A percentile compares a stretch with the other conserved stretches of the same genome.
These are phyloP conservation scores for Lagenaria siceraria DNA, from an alignment of 306 rosid genomes.

Conservation along the genomic window DNA sequence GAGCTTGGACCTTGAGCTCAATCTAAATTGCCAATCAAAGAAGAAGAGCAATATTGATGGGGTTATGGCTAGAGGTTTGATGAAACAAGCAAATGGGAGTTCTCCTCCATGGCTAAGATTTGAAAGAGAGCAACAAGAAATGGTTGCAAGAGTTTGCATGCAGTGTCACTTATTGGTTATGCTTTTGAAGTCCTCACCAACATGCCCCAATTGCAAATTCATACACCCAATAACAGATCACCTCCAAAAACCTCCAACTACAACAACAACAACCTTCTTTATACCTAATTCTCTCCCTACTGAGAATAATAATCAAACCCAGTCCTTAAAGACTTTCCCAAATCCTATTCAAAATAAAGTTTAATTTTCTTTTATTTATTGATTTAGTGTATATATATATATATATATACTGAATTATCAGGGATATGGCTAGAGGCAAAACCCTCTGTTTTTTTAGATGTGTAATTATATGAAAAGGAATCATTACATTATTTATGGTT, in stretches of 20 bases:
- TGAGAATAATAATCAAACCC: not conserved
- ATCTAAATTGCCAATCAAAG: slow-evolving; percentile 39
- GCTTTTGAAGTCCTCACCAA: slow-evolving; percentile 75
- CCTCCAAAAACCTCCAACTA: slow-evolving; percentile 30
- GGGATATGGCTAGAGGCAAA: not conserved
- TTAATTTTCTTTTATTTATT: not conserved
- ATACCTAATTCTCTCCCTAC: slow-evolving; percentile 3
- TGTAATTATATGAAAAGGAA: not conserved
- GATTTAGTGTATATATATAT: not conserved
- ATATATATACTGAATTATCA: not conserved
- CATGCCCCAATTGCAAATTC: slow-evolving; percentile 95
- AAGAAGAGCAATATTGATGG: not conserved
- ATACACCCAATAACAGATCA: slow-evolving; percentile 42
- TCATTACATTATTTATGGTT: not conserved
- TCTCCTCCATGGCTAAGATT: slow-evolving; percentile 27
- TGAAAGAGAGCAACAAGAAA: slow-evolving; percentile 37
- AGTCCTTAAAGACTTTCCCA: not conserved
- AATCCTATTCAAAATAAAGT: slow-evolving; percentile 5
- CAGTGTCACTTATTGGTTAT: slow-evolving; percentile 78
- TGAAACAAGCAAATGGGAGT: slow-evolving; percentile 11
- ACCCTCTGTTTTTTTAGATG: not conserved
- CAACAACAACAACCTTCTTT: slow-evolving; percentile 23
- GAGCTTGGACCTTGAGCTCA: slow-evolving; percentile 80
- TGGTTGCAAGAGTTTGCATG: slow-evolving; percentile 88
- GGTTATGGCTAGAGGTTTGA: slow-evolving; percentile 4